phyloP scores from a whole-genome alignment of 345 rosid genomes.

The Gynandropsis gynandra region DNA sequence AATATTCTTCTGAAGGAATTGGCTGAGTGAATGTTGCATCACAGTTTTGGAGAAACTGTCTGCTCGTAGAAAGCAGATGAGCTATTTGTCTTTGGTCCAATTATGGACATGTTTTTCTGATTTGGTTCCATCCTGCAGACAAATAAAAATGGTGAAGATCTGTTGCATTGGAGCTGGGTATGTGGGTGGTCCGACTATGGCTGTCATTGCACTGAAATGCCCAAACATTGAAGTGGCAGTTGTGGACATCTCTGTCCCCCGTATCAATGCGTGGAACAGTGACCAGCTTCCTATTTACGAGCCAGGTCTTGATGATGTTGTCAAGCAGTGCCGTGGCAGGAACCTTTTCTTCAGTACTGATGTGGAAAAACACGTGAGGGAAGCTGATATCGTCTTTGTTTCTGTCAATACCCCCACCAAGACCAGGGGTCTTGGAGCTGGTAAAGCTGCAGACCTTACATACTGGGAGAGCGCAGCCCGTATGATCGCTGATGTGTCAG shows the following conservation, averaged over 20 bases:
- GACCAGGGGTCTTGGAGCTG: constrained; percentile 77
- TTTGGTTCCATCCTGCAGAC: not conserved
- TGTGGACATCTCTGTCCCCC: constrained; percentile 55
- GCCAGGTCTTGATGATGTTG: constrained; percentile 65
- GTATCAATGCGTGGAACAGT: constrained; percentile 66
- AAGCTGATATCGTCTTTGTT: constrained; percentile 76
- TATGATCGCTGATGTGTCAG: constrained; percentile 77
- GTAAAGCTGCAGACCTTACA: constrained; percentile 78
- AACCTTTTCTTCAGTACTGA: constrained; percentile 72
- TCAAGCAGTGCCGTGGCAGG: constrained; percentile 58
- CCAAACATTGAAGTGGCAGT: constrained; percentile 58
- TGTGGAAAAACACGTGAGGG: constrained; percentile 59
- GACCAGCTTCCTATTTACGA: constrained; percentile 62
- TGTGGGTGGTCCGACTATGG: constrained; percentile 76
- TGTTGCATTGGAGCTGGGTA: constrained; percentile 75
- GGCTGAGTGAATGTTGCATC: too few relatives aligned
- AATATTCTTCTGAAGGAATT: too few relatives aligned
- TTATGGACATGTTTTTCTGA: not conserved
- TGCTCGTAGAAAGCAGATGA: too few relatives aligned
- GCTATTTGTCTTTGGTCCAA: not conserved
- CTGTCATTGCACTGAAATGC: constrained; percentile 61
- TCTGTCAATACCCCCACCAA: constrained; percentile 84
- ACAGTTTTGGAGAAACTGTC: too few relatives aligned
- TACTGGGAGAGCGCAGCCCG: constrained; percentile 92
- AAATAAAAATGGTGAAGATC: constrained; percentile 51